Percentiles rank a stretch among this genome's conserved stretches.
These are phyloP conservation scores for Capronia americana DNA, from an alignment of 2,329 filamentous ascomycete species.

Conservation along the genomic window DNA sequence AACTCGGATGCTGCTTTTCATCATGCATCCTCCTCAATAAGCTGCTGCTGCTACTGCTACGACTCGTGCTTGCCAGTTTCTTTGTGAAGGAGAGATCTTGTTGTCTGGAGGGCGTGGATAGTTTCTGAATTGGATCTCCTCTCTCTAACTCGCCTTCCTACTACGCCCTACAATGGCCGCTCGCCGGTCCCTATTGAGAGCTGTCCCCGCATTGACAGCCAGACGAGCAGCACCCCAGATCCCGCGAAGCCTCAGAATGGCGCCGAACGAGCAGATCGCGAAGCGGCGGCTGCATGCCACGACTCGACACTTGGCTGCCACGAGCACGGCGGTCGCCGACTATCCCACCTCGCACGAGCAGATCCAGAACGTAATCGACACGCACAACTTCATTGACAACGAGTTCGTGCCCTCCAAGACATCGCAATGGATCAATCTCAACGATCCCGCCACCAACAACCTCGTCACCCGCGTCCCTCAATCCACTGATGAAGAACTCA, in stretches of 20 bases:
- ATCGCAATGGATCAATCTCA: conserved; percentile 67
- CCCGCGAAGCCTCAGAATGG: conserved; percentile 35
- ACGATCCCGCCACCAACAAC: conserved; percentile 71
- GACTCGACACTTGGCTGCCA: conserved; percentile 58
- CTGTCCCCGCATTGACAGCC: conserved; percentile 37
- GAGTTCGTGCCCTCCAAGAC: conserved; percentile 65
- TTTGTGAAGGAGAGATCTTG: conserved; percentile 3
- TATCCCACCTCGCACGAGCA: conserved; percentile 64
- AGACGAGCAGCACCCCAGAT: conserved; percentile 35
- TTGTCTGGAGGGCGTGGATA: neutral
- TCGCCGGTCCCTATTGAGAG: conserved; percentile 34
- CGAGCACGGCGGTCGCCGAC: conserved; percentile 58
- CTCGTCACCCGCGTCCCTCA: conserved; percentile 70
- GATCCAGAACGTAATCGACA: conserved; percentile 63
- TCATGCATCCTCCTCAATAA: neutral
- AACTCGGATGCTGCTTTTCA: neutral
- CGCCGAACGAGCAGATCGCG: conserved; percentile 36
- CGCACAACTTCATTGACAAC: conserved; percentile 70
- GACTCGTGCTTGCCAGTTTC: neutral
- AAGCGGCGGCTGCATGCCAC: conserved; percentile 59
- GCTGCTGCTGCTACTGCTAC: neutral
- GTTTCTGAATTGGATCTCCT: neutral
- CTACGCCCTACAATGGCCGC: conserved; percentile 32
- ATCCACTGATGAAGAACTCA: conserved; percentile 68
- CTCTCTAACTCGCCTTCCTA: neutral